Percentiles rank a stretch among this genome's conserved stretches.
Evolutionary conservation across 2,329 filamentous ascomycete genomes (phyloP).

Genomic region (Ceratocystis harringtonii): DNA sequence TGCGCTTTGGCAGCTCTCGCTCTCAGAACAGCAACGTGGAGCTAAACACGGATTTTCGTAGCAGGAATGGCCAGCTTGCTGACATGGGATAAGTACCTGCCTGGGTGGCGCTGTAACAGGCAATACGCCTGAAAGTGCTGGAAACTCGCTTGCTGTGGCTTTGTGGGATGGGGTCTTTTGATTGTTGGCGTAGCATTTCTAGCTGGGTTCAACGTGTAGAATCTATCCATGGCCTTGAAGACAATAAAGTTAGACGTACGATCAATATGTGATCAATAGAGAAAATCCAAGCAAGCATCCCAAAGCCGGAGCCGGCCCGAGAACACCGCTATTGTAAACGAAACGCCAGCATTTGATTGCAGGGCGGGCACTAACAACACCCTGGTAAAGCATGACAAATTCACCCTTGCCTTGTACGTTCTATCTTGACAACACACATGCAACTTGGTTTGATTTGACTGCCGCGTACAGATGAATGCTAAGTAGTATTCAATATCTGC

Average conservation of each 20-base stretch:
- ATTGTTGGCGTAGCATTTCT: not conserved
- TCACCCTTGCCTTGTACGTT: too few species aligned
- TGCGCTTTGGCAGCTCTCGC: constrained; percentile 63
- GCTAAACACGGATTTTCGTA: constrained; percentile 55
- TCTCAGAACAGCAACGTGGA: constrained; percentile 58
- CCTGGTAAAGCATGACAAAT: too few species aligned
- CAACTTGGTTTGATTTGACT: too few species aligned
- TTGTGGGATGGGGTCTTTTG: not conserved
- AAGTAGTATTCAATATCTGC: too few species aligned
- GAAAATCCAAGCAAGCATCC: too few species aligned
- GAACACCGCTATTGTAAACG: too few species aligned
- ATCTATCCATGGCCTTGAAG: not conserved
- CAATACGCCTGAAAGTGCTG: constrained; percentile 20
- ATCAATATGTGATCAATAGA: not conserved
- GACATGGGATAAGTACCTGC: constrained; percentile 69
- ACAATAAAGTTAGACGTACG: too few species aligned
- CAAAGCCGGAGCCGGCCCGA: too few species aligned
- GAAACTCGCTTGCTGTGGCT: not conserved
- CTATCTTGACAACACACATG: too few species aligned
- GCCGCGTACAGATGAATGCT: too few species aligned
- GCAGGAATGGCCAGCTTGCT: constrained; percentile 51
- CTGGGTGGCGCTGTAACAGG: constrained; percentile 41
- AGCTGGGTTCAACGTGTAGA: not conserved
- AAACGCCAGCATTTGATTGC: too few species aligned
- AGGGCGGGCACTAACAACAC: too few species aligned